phyloP scores from a whole-genome alignment of 2,329 filamentous ascomycete genomes.

The Fusarium zealandicum region DNA sequence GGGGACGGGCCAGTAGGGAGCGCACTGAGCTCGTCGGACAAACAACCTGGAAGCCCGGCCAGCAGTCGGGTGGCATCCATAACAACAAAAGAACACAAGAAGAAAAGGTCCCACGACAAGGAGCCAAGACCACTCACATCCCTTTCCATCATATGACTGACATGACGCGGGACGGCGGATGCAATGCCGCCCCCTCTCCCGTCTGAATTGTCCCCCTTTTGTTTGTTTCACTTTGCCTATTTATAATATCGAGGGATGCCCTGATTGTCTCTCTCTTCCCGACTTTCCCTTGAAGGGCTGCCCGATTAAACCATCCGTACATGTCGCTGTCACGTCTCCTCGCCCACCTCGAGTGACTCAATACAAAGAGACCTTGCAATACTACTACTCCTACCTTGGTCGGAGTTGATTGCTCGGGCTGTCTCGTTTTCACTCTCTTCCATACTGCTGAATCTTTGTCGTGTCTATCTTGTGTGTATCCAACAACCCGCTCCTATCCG shows the following conservation, averaged over 20 bases:
- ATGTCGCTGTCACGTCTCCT: conserved; percentile 28
- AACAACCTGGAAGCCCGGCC: neutral
- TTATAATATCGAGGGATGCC: conserved; percentile 29
- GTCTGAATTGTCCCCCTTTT: conserved; percentile 30
- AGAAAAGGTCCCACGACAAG: neutral
- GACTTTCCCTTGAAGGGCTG: conserved; percentile 13
- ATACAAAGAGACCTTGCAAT: conserved; percentile 6
- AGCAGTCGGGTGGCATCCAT: too few species aligned
- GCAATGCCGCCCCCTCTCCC: conserved; percentile 33
- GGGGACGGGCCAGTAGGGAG: neutral
- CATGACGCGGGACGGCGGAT: conserved; percentile 22
- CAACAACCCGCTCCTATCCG: neutral
- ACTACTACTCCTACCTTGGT: neutral
- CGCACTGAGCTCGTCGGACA: too few species aligned
- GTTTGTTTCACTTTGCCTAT: conserved; percentile 10
- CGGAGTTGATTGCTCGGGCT: too few species aligned
- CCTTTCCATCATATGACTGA: conserved; percentile 30
- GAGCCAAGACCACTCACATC: conserved; percentile 8
- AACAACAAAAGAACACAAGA: neutral
- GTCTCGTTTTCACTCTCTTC: neutral
- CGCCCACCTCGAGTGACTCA: conserved; percentile 26
- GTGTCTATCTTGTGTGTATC: neutral
- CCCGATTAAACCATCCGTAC: conserved; percentile 7
- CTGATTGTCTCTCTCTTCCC: conserved; percentile 1
- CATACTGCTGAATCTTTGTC: neutral